Evolutionary conservation across 306 rosid genomes (phyloP).

Genomic region (Gynostemma pentaphyllum): DNA sequence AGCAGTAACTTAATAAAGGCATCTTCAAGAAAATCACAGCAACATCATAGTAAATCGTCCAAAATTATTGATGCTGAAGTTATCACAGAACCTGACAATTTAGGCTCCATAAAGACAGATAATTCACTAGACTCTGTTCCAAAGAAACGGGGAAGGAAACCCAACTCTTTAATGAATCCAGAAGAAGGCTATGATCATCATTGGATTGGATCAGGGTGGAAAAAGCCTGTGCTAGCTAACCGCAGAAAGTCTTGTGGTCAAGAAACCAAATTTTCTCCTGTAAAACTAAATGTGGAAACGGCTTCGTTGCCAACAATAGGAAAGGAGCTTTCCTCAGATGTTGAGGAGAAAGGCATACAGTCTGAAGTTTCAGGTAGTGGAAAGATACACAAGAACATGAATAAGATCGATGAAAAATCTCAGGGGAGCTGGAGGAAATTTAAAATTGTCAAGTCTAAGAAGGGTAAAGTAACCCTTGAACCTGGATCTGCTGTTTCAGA

Average conservation of each 20-base stretch:
- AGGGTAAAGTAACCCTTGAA: conserved; percentile 11
- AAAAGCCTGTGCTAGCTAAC: conserved; percentile 14
- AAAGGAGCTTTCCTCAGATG: conserved; percentile 19
- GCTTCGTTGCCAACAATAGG: conserved; percentile 14
- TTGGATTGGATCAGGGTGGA: conserved; percentile 27
- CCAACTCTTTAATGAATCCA: conserved; percentile 58
- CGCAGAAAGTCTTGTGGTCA: conserved; percentile 18
- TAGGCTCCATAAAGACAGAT: conserved; percentile 13
- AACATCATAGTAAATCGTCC: conserved; percentile 5
- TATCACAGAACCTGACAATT: conserved; percentile 13
- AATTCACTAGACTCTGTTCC: conserved; percentile 24
- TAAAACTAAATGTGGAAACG: neutral
- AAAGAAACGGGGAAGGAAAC: conserved; percentile 56
- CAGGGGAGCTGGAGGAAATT: neutral
- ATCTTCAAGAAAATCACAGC: conserved; percentile 19
- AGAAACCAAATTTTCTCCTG: conserved; percentile 12
- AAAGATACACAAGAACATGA: neutral
- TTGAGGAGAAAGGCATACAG: conserved; percentile 20
- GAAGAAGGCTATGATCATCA: conserved; percentile 62
- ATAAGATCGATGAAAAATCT: conserved; percentile 8
- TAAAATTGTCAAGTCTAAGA: neutral
- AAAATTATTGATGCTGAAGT: neutral
- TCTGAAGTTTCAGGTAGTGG: conserved; percentile 11
- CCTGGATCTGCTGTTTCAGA: conserved; percentile 16
- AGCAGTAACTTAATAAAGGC: conserved; percentile 9